Base-by-base conservation (phyloP, 768 basidiomycete genomes). In the Clitopilus passeckerianus region DNA sequence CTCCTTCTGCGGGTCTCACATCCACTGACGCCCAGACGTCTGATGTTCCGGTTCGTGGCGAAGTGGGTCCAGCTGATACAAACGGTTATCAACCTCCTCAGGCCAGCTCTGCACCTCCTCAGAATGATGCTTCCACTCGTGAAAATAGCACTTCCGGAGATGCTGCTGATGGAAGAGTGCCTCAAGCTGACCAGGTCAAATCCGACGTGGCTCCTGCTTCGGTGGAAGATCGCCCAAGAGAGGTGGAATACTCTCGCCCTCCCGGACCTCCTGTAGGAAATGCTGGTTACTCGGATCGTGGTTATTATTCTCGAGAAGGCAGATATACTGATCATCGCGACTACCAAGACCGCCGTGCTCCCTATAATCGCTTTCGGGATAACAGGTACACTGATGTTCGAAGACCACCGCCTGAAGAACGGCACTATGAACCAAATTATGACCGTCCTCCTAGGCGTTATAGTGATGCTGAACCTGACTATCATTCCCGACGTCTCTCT, bases 381-480 rank as follows among this genome's bases (percentile, higher is more conserved):
- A 55, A 56, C 35, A 56, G 59, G 34, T 58, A 61, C 55, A 58
- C 74, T 63, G 65, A 76, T 61, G 65, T 68, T 20, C 76, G 78
- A 16, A 69, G 78, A 46, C 77, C 77, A 22, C 78, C 76, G 23
- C 74, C 77, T 54, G 80, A 81, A 54, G 73, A 75, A 54, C 75
- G 81, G 24, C 80, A 81, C 52, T 81, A 79, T 60, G 80, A 83
- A 18, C 72, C 78, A 6, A 71, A 74, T n/a, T 76, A 78, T 60
- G 70, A 70, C 35, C 62, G 60, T 61, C 57, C 54, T 18, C 64
- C 67, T 60, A 41, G 56, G 37, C 70, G 66, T 60, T 65, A 67
- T 44, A 65, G 66, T 55, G 70, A 68, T 12, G 57, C 56, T 33
- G 65, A 67, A 23, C 65, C 60, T 46, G n/a, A 55, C 15, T 62